phyloP scores from a whole-genome alignment of 768 basidiomycete species.

The Clathrus columnatus region DNA sequence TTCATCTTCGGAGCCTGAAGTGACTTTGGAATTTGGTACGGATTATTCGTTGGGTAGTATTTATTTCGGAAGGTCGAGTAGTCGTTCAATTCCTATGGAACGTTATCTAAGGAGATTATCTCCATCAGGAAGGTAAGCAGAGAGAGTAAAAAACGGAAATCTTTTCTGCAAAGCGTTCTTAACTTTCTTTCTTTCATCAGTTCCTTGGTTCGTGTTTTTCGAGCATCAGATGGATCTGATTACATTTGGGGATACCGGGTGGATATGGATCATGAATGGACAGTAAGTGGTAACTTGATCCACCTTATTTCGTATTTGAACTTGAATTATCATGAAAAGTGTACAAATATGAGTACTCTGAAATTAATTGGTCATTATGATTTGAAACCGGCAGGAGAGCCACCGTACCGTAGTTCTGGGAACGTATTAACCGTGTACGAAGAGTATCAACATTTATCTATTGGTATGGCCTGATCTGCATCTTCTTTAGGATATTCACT shows the following conservation, averaged over 20 bases:
- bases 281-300: conserved; percentile 39
- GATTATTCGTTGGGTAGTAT: conserved; percentile 53
- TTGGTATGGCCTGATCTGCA: conserved; percentile 34
- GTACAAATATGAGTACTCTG: conserved; percentile 42
- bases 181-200: conserved; percentile 24
- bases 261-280: conserved; percentile 51
- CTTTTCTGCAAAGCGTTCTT: too few relatives aligned
- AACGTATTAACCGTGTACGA: conserved; percentile 56
- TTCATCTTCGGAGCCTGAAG: conserved; percentile 44
- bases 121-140: conserved; percentile 56
- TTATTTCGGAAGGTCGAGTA: conserved; percentile 37
- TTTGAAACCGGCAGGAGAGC: conserved; percentile 45
- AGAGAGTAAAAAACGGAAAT: too few relatives aligned
- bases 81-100: conserved; percentile 46
- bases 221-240: conserved; percentile 58
- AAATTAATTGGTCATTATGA: conserved; percentile 55
- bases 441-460: conserved; percentile 39
- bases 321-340: conserved; percentile 30
- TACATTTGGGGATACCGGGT: conserved; percentile 58
- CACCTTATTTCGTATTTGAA: background rate
- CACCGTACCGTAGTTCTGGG: conserved; percentile 47
- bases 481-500: background rate
- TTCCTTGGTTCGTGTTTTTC: conserved; percentile 60
- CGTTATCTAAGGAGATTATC: conserved; percentile 56
- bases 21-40: conserved; percentile 51